Percentiles rank a stretch among this genome's conserved stretches.
phyloP scores from a whole-genome alignment of 2,329 filamentous ascomycete genomes.

The Scytalidium lignicola region DNA sequence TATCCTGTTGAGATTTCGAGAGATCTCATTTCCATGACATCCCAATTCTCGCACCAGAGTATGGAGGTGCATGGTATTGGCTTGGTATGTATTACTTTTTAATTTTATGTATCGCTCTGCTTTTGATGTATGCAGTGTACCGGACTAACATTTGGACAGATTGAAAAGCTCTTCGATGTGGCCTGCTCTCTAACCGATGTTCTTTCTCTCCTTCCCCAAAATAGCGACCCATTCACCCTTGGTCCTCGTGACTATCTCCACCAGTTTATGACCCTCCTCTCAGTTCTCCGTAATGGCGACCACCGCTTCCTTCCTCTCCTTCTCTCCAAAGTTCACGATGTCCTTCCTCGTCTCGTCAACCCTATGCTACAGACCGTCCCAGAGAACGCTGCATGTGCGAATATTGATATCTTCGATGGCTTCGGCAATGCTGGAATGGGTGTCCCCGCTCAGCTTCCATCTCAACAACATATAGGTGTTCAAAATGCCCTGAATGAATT shows the following conservation, averaged over 20 bases:
- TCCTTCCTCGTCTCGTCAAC: constrained; percentile 57
- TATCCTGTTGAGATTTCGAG: constrained; percentile 59
- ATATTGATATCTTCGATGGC: constrained; percentile 60
- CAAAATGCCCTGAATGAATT: constrained; percentile 17
- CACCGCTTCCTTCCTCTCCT: constrained; percentile 73
- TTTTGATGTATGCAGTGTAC: not conserved
- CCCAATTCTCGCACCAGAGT: constrained; percentile 64
- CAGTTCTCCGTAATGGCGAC: constrained; percentile 68
- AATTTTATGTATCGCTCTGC: no score
- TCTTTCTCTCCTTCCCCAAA: constrained; percentile 58
- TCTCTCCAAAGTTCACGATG: constrained; percentile 68
- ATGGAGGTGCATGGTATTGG: constrained; percentile 73
- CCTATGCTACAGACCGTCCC: constrained; percentile 56
- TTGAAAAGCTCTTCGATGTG: constrained; percentile 77
- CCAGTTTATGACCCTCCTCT: constrained; percentile 62
- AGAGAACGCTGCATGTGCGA: constrained; percentile 37
- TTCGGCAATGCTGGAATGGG: constrained; percentile 59
- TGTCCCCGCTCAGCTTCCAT: constrained; percentile 21
- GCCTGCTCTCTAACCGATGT: constrained; percentile 69
- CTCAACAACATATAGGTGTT: constrained; percentile 20
- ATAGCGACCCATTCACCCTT: constrained; percentile 56
- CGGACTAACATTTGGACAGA: constrained; percentile 30
- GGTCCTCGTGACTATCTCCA: constrained; percentile 71
- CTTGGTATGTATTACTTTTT: constrained; percentile 47
- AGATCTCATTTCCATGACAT: constrained; percentile 60